Evolutionary conservation across 2,329 filamentous ascomycete genomes (phyloP).

Genomic region (Xylaria arbuscula): DNA sequence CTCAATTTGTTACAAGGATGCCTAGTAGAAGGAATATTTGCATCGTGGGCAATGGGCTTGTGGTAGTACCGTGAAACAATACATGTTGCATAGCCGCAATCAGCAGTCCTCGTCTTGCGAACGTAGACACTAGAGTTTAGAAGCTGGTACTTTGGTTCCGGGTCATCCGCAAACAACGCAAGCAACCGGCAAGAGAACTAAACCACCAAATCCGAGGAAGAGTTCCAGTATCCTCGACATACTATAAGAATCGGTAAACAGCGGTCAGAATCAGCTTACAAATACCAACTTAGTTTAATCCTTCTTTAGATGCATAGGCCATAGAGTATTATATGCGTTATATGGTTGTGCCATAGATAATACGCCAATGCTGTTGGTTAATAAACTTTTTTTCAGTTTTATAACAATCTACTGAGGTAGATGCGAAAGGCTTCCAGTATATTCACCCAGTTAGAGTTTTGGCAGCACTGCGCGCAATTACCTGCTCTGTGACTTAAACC

Average conservation of each 20-base stretch:
- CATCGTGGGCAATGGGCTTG: background rate
- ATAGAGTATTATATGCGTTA: constrained; percentile 2
- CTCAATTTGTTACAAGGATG: background rate
- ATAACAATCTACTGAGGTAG: too few species aligned
- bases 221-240: constrained; percentile 3
- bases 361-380: background rate
- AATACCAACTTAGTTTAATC: constrained; percentile 7
- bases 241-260: constrained; percentile 5
- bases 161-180: constrained; percentile 2
- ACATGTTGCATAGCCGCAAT: constrained; percentile 8
- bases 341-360: background rate
- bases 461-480: too few species aligned
- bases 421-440: too few species aligned
- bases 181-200: constrained; percentile 2
- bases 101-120: background rate
- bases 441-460: too few species aligned
- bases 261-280: background rate
- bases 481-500: too few species aligned
- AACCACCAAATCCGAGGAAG: constrained; percentile 13
- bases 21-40: constrained; percentile 6
- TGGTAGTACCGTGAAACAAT: constrained; percentile 1
- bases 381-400: background rate
- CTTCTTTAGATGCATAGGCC: constrained; percentile 9
- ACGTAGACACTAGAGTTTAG: constrained; percentile 1
- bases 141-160: too few species aligned